Conservation (phyloP, 1,284 basidiomycete genomes). For the Irpex rosettiformis region DNA sequence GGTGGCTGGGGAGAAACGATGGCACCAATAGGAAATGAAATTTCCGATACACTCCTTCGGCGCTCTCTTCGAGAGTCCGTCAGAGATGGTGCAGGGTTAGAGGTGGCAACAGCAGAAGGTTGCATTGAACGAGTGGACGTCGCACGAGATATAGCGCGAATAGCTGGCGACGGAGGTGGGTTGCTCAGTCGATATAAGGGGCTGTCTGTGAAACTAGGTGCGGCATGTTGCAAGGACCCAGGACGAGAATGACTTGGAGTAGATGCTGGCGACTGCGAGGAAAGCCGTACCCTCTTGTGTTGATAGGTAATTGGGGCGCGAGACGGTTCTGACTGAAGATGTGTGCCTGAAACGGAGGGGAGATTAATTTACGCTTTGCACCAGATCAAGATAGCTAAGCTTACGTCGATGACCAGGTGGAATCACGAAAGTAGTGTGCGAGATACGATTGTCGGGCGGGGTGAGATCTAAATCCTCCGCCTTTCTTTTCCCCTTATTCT, state of each 20-base stretch:
- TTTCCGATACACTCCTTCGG: conserved; percentile 27
- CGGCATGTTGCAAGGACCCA: conserved; percentile 25
- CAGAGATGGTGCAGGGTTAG: conserved; percentile 18
- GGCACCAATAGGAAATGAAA: conserved; percentile 74
- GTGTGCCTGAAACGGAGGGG: conserved; percentile 19
- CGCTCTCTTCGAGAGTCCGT: conserved; percentile 17
- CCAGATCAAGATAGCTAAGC: conserved; percentile 12
- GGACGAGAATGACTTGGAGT: conserved; percentile 26
- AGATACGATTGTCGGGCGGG: conserved; percentile 41
- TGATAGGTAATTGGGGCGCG: conserved; percentile 66
- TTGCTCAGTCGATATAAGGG: conserved; percentile 50
- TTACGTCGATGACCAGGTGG: conserved; percentile 48
- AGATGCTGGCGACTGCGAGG: conserved; percentile 36
- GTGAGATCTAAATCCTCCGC: conserved; percentile 47
- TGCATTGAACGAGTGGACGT: conserved; percentile 33
- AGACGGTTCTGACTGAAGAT: conserved; percentile 26
- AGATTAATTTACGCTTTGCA: not conserved
- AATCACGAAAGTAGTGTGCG: conserved; percentile 34
- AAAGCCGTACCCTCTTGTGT: conserved; percentile 58
- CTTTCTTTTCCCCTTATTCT: conserved; percentile 44
- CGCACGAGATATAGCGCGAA: conserved; percentile 32
- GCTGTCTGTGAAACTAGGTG: conserved; percentile 41
- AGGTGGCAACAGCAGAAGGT: conserved; percentile 22
- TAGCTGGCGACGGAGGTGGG: conserved; percentile 15
- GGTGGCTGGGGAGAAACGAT: conserved; percentile 74